Conservation (phyloP, 1,139 yeast genomes). For the Saccharomyces hybrid region DNA sequence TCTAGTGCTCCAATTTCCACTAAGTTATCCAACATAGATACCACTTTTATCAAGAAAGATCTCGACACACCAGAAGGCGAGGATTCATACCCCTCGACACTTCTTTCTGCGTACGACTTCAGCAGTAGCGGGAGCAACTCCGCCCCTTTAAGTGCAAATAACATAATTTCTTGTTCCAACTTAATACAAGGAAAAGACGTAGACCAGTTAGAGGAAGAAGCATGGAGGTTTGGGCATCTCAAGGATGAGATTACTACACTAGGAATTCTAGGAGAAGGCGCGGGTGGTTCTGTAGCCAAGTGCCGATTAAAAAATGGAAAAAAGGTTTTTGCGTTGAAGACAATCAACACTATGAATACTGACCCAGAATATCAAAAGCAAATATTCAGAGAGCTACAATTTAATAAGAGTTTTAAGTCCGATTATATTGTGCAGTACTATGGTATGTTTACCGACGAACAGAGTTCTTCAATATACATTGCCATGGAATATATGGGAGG, state of each 20-base stretch:
- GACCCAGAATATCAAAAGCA: constrained; percentile 75
- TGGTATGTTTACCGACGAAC: constrained; percentile 78
- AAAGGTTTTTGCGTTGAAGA: constrained; percentile 76
- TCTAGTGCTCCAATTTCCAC: background rate
- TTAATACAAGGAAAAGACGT: constrained; percentile 32
- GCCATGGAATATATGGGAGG: constrained; percentile 99
- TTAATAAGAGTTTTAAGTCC: constrained; percentile 72
- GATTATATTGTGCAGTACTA: constrained; percentile 84
- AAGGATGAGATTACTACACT: constrained; percentile 52
- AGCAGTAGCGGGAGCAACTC: constrained; percentile 9
- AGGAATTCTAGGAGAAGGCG: constrained; percentile 82
- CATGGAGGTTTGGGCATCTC: constrained; percentile 65
- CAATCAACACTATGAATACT: constrained; percentile 60
- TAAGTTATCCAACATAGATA: background rate
- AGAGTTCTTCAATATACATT: constrained; percentile 69
- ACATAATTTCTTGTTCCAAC: background rate
- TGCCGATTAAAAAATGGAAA: constrained; percentile 50
- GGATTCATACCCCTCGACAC: constrained; percentile 21
- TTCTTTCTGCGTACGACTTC: constrained; percentile 20
- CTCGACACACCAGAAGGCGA: background rate
- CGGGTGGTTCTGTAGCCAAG: constrained; percentile 82
- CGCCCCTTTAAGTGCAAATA: background rate
- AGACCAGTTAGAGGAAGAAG: constrained; percentile 61
- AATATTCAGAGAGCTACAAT: constrained; percentile 80
- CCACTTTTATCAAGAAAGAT: background rate